A percentile compares a stretch with the other conserved stretches of the same genome.
Evolutionary conservation across 805 yeast species (phyloP).

Genomic region (Wickerhamomyces pijperi): DNA sequence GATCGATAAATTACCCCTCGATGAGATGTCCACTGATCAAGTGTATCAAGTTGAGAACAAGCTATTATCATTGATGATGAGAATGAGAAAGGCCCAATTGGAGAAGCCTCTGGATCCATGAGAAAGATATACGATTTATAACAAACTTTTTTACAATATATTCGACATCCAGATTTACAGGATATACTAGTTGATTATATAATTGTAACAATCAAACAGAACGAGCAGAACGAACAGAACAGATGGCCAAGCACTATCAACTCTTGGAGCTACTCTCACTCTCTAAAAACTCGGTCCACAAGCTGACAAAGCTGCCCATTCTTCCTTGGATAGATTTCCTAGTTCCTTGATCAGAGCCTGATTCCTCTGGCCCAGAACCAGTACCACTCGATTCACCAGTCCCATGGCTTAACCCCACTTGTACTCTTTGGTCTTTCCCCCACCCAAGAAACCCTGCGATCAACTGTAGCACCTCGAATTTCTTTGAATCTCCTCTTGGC

Average conservation of each 20-base stretch:
- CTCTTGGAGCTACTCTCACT: conserved; percentile 58
- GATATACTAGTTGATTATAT: no score
- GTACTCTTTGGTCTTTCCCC: conserved; percentile 71
- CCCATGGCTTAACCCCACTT: conserved; percentile 55
- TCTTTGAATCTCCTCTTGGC: conserved; percentile 89
- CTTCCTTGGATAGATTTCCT: conserved; percentile 3
- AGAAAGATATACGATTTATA: no score
- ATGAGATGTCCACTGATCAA: conserved; percentile 3
- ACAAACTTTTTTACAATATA: no score
- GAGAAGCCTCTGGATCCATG: no score
- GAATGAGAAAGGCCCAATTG: conserved; percentile 9
- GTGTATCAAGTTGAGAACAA: conserved; percentile 7
- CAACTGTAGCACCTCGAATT: conserved; percentile 82
- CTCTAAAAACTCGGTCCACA: conserved; percentile 75
- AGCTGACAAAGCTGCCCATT: conserved; percentile 47
- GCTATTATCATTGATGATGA: conserved; percentile 5
- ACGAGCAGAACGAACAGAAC: no score
- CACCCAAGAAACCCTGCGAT: conserved; percentile 77
- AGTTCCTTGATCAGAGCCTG: no score
- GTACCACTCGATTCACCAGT: conserved; percentile 14
- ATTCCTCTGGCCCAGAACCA: conserved; percentile 9
- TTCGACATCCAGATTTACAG: no score
- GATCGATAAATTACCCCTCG: conserved; percentile 3
- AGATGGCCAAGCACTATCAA: no score
- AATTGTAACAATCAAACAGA: no score